Conservation (phyloP, 306 rosid genomes). For the Delonix regia region DNA sequence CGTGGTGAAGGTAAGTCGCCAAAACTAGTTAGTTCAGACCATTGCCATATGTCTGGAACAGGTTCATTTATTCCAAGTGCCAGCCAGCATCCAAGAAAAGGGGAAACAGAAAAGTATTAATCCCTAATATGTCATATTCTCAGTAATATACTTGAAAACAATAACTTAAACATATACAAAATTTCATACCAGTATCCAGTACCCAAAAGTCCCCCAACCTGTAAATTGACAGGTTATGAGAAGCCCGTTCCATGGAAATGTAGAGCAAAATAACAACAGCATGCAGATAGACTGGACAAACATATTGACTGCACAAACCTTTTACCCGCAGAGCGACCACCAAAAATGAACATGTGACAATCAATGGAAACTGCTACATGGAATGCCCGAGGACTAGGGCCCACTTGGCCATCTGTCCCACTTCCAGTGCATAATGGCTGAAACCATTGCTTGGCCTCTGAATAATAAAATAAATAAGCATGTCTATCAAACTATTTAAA, state of each 20-base stretch:
- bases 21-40: constrained; percentile 94
- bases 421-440: constrained; percentile 93
- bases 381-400: constrained; percentile 91
- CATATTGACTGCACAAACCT: constrained; percentile 50
- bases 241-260: not conserved
- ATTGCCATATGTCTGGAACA: constrained; percentile 92
- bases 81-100: not conserved
- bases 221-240: constrained; percentile 43
- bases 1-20: constrained; percentile 94
- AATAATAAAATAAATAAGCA: constrained; percentile 20
- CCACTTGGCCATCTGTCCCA: constrained; percentile 79
- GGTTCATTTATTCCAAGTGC: constrained; percentile 28
- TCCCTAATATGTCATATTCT: not conserved
- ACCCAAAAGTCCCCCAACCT: constrained; percentile 99
- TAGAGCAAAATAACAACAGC: constrained; percentile 1
- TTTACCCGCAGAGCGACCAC: constrained; percentile 84
- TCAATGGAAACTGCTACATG: constrained; percentile 90
- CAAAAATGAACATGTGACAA: constrained; percentile 96
- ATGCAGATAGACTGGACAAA: not conserved
- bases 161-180: constrained; percentile 19
- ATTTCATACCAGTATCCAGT: constrained; percentile 83
- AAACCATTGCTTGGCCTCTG: constrained; percentile 84
- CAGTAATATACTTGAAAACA: constrained; percentile 2
- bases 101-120: constrained; percentile 25
- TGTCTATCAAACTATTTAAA: not conserved